phyloP scores from a whole-genome alignment of 768 basidiomycete species.

The Amanita pseudoporphyria region DNA sequence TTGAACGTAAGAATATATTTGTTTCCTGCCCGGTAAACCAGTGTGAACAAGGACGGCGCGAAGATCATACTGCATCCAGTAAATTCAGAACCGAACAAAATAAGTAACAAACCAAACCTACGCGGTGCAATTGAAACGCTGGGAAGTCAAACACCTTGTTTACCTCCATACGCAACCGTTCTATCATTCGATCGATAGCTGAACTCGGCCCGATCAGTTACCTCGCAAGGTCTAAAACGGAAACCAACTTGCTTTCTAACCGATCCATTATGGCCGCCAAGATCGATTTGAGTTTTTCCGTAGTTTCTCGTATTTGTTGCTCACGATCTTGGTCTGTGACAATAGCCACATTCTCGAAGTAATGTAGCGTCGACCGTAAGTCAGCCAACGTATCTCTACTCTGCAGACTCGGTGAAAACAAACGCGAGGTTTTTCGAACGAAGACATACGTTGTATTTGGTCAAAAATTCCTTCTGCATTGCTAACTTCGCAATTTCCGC shows the following conservation, averaged over 20 bases:
- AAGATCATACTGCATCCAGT: conserved; percentile 56
- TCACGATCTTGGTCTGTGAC: conserved; percentile 39
- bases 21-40: conserved; percentile 67
- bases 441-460: conserved; percentile 43
- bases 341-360: conserved; percentile 60
- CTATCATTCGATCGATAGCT: conserved; percentile 48
- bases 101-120: conserved; percentile 17
- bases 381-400: conserved; percentile 54
- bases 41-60: conserved; percentile 72
- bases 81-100: neutral
- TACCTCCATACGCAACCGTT: conserved; percentile 32
- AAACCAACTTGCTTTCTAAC: conserved; percentile 35
- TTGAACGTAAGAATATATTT: conserved; percentile 71
- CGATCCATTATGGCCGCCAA: conserved; percentile 42
- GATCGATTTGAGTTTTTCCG: conserved; percentile 41
- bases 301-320: conserved; percentile 30
- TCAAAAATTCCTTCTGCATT: conserved; percentile 36
- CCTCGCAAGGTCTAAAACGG: neutral
- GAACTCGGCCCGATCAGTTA: neutral
- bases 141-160: conserved; percentile 47
- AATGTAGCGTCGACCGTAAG: conserved; percentile 52
- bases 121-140: conserved; percentile 54
- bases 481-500: conserved; percentile 39
- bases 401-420: conserved; percentile 23
- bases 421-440: neutral